Conservation (phyloP, 108 stramenopile genomes). For the Cyclotella choctawhatcheeana region DNA sequence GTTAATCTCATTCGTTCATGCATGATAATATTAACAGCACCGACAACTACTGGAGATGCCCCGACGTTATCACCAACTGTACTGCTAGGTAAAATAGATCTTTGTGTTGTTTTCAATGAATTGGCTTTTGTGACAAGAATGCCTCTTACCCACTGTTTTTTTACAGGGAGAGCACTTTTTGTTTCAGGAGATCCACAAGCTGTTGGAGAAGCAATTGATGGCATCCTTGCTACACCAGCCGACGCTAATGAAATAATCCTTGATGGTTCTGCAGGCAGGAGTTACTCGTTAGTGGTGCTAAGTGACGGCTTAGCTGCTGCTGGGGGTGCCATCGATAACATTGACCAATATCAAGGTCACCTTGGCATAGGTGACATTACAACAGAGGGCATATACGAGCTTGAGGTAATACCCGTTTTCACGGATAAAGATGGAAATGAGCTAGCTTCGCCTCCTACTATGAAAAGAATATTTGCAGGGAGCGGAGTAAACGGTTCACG, state of each 20-base stretch:
- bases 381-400: constrained; percentile 25
- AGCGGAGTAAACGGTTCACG: constrained; percentile 17
- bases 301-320: constrained; percentile 17
- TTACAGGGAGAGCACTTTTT: constrained; percentile 9
- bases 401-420: constrained; percentile 14
- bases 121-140: not conserved
- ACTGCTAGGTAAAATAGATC: constrained; percentile 4
- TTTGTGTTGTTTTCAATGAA: not conserved
- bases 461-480: constrained; percentile 18
- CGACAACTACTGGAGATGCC: not conserved
- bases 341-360: constrained; percentile 20
- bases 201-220: constrained; percentile 2
- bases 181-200: constrained; percentile 11
- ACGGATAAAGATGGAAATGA: constrained; percentile 14
- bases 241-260: constrained; percentile 11
- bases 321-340: constrained; percentile 4
- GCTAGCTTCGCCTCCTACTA: constrained; percentile 3
- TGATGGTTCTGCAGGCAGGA: constrained; percentile 13
- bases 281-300: constrained; percentile 13
- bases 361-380: constrained; percentile 14
- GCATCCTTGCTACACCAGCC: not conserved
- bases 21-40: not conserved
- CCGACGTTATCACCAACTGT: constrained; percentile 6
- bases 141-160: not conserved
- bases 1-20: not conserved